Evolutionary conservation across 1,139 yeast species (phyloP), one percentile per base, ranked within the genome.

Genomic region (Yamadazyma dushanensis): DNA sequence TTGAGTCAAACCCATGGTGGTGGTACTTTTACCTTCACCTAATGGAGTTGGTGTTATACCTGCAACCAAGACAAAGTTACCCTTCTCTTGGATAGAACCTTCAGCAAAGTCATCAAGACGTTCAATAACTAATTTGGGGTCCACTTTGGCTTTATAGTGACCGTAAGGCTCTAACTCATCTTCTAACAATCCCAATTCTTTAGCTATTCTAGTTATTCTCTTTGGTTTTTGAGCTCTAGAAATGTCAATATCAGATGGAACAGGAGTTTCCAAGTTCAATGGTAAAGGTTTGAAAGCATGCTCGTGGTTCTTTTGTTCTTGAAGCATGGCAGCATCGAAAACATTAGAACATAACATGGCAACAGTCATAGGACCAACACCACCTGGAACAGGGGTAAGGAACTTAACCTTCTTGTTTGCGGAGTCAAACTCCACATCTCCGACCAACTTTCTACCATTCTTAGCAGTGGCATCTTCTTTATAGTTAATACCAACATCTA

Each of bases 311-410:
- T 57, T 60, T 47, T 70, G 61, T 32, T 76, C 73, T 56, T 74
- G 71, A 50, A 75, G 55, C 41, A 78, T 65, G n/a, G 87, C 85
- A 31, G 86, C 83, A 41, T 70, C 67, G 40, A 77, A 66, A 4
- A 84, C 85, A 51, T 84, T 84, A 35, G 80, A 72, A 44, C 85
- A 76, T 44, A 84, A 72, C 89, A 83, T 83, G 29, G 89, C 90
- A 27, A 84, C 92, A 20, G 94, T 84, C 94, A 84, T 84, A 48
- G 94, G 94, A 26, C 94, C 94, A 47, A 84, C 94, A 48, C 94
- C 94, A 58, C 94, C 92, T 24, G 94, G 94, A 35, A 84, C 94
- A 4, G 94, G 94, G 5, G 94, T 83, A 36, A 84, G 68, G 50
- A 70, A 78, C 2, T 82, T 66, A 2, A 88, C 83, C 46, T 69